Conservation (phyloP, 768 basidiomycete species). For the Lactarius sp. region DNA sequence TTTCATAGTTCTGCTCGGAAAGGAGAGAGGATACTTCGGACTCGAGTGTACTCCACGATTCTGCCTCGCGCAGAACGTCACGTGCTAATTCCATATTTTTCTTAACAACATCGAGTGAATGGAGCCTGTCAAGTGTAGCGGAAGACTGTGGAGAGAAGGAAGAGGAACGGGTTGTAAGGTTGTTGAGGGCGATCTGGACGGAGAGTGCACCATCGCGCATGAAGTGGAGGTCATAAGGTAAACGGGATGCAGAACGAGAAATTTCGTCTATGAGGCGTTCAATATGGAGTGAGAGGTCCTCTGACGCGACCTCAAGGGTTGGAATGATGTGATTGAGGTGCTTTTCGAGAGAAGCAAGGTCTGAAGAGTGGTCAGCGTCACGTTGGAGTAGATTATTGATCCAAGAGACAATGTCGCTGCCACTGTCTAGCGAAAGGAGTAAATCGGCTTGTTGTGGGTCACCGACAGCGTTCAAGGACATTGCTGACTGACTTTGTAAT, state of each 20-base stretch:
- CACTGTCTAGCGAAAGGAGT: slow-evolving; percentile 26
- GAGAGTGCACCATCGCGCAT: slow-evolving; percentile 88
- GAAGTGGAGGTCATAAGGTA: slow-evolving; percentile 95
- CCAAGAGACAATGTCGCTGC: slow-evolving; percentile 32
- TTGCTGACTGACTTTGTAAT: neutral
- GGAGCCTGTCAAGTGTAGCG: slow-evolving; percentile 68
- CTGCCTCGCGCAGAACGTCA: slow-evolving; percentile 89
- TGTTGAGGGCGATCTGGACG: slow-evolving; percentile 60
- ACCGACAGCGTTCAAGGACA: neutral
- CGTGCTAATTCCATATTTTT: slow-evolving; percentile 82
- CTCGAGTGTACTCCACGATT: slow-evolving; percentile 95
- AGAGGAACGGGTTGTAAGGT: slow-evolving; percentile 53
- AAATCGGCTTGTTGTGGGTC: slow-evolving; percentile 13
- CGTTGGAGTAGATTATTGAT: slow-evolving; percentile 30
- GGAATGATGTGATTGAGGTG: slow-evolving; percentile 71
- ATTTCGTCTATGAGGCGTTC: slow-evolving; percentile 92
- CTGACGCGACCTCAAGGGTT: slow-evolving; percentile 77
- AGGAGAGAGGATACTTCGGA: slow-evolving; percentile 87
- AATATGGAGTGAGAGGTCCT: slow-evolving; percentile 82
- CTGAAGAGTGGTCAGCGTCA: neutral
- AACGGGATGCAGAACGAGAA: slow-evolving; percentile 81
- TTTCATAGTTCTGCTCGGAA: slow-evolving; percentile 69
- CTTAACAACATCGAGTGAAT: slow-evolving; percentile 78
- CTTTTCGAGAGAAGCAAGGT: slow-evolving; percentile 54
- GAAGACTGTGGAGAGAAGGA: slow-evolving; percentile 55